Evolutionary conservation across 1,139 yeast genomes (phyloP).

Genomic region (Ogataea hybrid): DNA sequence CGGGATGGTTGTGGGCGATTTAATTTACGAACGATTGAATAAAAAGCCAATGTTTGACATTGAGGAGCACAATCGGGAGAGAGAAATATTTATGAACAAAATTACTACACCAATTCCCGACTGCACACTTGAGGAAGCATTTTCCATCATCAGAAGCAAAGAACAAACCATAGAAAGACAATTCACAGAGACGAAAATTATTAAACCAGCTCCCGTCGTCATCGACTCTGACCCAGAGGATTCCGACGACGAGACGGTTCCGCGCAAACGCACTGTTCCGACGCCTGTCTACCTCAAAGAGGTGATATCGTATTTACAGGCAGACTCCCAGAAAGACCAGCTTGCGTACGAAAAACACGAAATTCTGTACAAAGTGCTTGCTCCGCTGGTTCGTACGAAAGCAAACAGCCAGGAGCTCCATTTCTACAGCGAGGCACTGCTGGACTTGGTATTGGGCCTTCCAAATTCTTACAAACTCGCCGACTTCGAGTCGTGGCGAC

Average conservation of each 20-base stretch:
- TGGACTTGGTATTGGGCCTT: conserved; percentile 46
- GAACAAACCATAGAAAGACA: not conserved
- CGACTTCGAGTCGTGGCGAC: conserved; percentile 48
- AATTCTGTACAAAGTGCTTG: conserved; percentile 51
- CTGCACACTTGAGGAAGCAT: conserved; percentile 9
- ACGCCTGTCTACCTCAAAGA: conserved; percentile 65
- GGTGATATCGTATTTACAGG: conserved; percentile 49
- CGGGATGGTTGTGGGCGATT: conserved; percentile 33
- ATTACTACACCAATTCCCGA: conserved; percentile 1
- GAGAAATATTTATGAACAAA: conserved; percentile 11
- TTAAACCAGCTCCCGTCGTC: not conserved
- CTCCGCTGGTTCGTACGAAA: conserved; percentile 55
- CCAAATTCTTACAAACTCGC: conserved; percentile 47
- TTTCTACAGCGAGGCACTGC: conserved; percentile 46
- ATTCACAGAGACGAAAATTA: not conserved
- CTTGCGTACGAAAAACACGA: conserved; percentile 51
- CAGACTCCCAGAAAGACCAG: conserved; percentile 41
- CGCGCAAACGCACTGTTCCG: conserved; percentile 37
- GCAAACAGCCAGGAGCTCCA: conserved; percentile 55
- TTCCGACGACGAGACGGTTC: conserved; percentile 46
- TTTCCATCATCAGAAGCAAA: conserved; percentile 1
- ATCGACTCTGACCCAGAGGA: conserved; percentile 40
- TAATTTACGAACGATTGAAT: conserved; percentile 19
- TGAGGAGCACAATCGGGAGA: conserved; percentile 12
- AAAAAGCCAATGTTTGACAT: conserved; percentile 28